phyloP scores from a whole-genome alignment of 768 basidiomycete genomes.

The Tylopilus balloui region DNA sequence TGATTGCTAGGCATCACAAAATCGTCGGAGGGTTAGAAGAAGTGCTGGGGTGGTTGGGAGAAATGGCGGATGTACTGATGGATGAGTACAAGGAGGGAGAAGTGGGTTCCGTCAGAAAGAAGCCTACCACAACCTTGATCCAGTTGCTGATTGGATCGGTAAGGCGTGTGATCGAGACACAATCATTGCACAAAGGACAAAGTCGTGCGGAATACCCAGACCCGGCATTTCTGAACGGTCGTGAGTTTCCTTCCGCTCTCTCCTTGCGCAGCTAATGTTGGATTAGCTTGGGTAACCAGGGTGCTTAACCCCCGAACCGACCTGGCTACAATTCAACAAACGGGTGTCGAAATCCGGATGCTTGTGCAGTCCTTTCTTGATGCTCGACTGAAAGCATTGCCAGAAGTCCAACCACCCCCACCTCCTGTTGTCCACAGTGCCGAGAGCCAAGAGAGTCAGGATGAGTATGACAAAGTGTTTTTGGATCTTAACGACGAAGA shows the following conservation, averaged over 20 bases:
- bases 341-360: slow-evolving; percentile 51
- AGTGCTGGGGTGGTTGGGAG: slow-evolving; percentile 59
- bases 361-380: slow-evolving; percentile 61
- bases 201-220: slow-evolving; percentile 54
- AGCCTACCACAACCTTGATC: slow-evolving; percentile 37
- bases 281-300: slow-evolving; percentile 52
- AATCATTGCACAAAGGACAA: slow-evolving; percentile 36
- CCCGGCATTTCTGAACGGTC: slow-evolving; percentile 49
- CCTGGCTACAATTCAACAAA: slow-evolving; percentile 37
- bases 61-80: slow-evolving; percentile 52
- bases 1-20: slow-evolving; percentile 52
- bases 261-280: slow-evolving; percentile 8
- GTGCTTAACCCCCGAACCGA: slow-evolving; percentile 46
- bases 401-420: slow-evolving; percentile 33
- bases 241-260: slow-evolving; percentile 33
- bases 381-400: slow-evolving; percentile 46
- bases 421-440: slow-evolving; percentile 24
- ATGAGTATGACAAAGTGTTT: slow-evolving; percentile 60
- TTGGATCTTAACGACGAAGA: slow-evolving; percentile 60
- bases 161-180: slow-evolving; percentile 45
- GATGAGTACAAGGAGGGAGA: slow-evolving; percentile 45
- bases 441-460: slow-evolving; percentile 71
- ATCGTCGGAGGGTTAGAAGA: slow-evolving; percentile 42
- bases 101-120: slow-evolving; percentile 20
- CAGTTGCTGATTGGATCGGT: slow-evolving; percentile 54